Evolutionary conservation across 1,284 basidiomycete species (phyloP), one percentile per base, ranked within the genome.

Genomic region (Moniliophthora roreri): DNA sequence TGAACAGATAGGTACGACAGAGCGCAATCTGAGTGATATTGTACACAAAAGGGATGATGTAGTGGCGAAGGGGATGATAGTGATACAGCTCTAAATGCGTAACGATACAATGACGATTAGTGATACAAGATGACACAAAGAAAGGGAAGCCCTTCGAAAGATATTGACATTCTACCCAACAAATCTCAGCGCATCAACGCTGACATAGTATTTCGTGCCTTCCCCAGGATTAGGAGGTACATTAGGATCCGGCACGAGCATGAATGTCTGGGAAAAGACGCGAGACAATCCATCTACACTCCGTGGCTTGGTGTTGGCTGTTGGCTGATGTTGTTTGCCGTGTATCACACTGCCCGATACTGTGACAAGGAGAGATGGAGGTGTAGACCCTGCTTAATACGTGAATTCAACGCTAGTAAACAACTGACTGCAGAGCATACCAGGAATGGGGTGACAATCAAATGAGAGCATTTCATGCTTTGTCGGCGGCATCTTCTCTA

Each of bases 381-480:
- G 89, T 42, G 82, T 80, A 28, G 80, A 83, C 49, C 87, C 89
- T 91, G 59, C 8, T 44, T 21, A 50, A 26, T 52, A 57, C 28
- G 46, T 26, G 28, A 24, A 28, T 40, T 48, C 21, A 20, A 36
- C 24, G 28, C 23, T 37, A 36, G 37, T 41, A 32, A 36, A 52
- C 28, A 21, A 20, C 18, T 42, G 20, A 52, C 38, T 38, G 42
- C 15, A 40, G 15, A 51, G 42, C 38, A 69, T 54, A 89, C 91
- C 89, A 67, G 89, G 86, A 53, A 93, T 90, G 26, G 91, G 89
- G 64, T 93, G 91, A 62, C 91, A 93, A 66, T 93, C 91, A 61
- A 89, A 91, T 7, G 87, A 89, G 66, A 91, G 87, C 23, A 93
- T 79, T 56, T 92, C 90, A 62, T 93, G 91, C 58, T 82, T 86